Conservation (phyloP, 768 basidiomycete genomes). For the Austroboletus eburneus region DNA sequence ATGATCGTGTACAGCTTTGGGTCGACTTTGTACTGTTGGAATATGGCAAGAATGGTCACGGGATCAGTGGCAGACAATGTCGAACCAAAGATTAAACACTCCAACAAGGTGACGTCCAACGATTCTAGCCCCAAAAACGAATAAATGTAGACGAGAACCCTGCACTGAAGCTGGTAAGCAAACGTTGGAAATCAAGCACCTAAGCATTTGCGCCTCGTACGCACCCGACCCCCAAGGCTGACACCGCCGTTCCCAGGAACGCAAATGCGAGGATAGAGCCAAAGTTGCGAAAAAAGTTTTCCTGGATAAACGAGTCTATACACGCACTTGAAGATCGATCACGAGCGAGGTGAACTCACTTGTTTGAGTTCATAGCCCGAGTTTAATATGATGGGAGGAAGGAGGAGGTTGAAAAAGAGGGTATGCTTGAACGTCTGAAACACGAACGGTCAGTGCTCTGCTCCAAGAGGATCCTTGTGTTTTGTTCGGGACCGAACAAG, state of each 20-base stretch:
- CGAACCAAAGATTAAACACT: conserved; percentile 95
- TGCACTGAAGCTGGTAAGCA: conserved; percentile 53
- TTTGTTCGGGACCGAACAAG: background rate
- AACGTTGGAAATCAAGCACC: background rate
- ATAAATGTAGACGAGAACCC: conserved; percentile 91
- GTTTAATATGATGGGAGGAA: conserved; percentile 97
- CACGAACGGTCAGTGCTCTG: conserved; percentile 11
- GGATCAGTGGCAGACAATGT: conserved; percentile 97
- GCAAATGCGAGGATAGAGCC: conserved; percentile 93
- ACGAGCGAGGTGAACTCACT: conserved; percentile 38
- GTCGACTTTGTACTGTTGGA: conserved; percentile 98
- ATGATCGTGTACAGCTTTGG: conserved; percentile 97
- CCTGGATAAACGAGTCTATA: conserved; percentile 42
- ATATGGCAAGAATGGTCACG: conserved; percentile 96
- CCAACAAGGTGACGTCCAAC: conserved; percentile 77
- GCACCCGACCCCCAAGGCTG: conserved; percentile 96
- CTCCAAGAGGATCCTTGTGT: background rate
- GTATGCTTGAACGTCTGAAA: conserved; percentile 91
- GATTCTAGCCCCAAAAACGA: conserved; percentile 91
- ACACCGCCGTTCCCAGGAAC: conserved; percentile 93
- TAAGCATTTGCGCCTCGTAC: conserved; percentile 1
- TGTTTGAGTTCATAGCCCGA: conserved; percentile 98
- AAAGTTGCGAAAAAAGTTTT: conserved; percentile 98
- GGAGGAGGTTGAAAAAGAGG: conserved; percentile 95
- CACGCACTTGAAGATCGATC: background rate